Conservation (phyloP, 345 rosid genomes). For the Pugionium dolabratum region DNA sequence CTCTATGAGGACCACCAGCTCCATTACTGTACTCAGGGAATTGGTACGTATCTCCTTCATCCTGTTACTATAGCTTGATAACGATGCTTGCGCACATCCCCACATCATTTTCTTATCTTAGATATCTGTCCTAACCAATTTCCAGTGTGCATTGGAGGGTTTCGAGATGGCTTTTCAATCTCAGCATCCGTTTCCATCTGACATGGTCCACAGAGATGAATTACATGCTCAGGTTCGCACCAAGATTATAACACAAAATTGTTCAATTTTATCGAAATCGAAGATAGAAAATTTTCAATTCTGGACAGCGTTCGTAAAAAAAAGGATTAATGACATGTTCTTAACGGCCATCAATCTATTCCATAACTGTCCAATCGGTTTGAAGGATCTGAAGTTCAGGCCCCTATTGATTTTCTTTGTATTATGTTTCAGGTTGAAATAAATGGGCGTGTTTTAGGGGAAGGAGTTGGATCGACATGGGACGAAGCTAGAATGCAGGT, state of each 20-base stretch:
- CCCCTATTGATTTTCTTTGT: slow-evolving; percentile 16
- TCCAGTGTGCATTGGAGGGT: slow-evolving; percentile 84
- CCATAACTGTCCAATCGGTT: slow-evolving; percentile 10
- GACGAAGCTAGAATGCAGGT: slow-evolving; percentile 96
- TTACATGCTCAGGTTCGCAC: slow-evolving; percentile 75
- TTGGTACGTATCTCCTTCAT: slow-evolving; percentile 53
- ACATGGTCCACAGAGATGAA: slow-evolving; percentile 68
- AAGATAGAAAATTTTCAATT: background rate
- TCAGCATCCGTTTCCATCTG: slow-evolving; percentile 54
- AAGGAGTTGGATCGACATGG: slow-evolving; percentile 86
- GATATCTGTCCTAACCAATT: slow-evolving; percentile 20
- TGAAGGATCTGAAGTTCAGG: slow-evolving; percentile 15
- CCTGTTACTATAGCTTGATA: background rate
- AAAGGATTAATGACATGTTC: slow-evolving; percentile 16
- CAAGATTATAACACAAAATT: background rate
- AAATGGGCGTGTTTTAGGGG: slow-evolving; percentile 85
- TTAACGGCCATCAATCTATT: slow-evolving; percentile 6
- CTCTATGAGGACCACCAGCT: slow-evolving; percentile 55
- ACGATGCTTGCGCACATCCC: slow-evolving; percentile 11
- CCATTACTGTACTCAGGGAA: slow-evolving; percentile 83
- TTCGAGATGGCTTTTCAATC: slow-evolving; percentile 61
- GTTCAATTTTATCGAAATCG: background rate
- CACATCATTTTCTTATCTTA: slow-evolving; percentile 28
- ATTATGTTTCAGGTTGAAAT: slow-evolving; percentile 70
- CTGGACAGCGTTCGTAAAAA: background rate